phyloP scores from a whole-genome alignment of 305 asterid genomes.

The Coffea humblotiana region DNA sequence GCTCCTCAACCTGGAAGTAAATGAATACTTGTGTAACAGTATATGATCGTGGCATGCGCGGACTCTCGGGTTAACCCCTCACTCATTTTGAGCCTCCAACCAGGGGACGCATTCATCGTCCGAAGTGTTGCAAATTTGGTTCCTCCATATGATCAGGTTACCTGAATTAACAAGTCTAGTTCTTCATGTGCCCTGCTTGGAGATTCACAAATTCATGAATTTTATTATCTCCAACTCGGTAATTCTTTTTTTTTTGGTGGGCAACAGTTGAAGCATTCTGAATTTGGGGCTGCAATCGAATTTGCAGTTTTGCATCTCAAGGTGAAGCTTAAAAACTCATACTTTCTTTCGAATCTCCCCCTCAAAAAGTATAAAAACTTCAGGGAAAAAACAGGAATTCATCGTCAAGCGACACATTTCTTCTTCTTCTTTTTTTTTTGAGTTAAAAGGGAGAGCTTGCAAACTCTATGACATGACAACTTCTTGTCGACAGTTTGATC shows the following conservation, averaged over 20 bases:
- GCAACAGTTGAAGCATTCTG: conserved; percentile 62
- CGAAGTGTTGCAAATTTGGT: conserved; percentile 93
- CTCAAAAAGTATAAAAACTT: not conserved
- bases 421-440: too few species aligned
- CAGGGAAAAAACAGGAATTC: not conserved
- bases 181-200: not conserved
- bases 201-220: not conserved
- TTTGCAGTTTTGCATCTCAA: conserved; percentile 84
- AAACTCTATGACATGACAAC: too few species aligned
- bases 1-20: too few species aligned
- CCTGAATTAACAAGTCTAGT: not conserved
- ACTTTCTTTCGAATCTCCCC: not conserved
- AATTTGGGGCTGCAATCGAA: conserved; percentile 88
- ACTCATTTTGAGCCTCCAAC: conserved; percentile 70
- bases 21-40: conserved; percentile 36
- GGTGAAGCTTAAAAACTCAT: conserved; percentile 32
- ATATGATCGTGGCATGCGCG: conserved; percentile 87
- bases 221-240: not conserved
- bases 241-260: not conserved
- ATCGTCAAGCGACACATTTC: not conserved
- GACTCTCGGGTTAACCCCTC: conserved; percentile 98
- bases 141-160: conserved; percentile 82
- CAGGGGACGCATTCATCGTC: conserved; percentile 91
- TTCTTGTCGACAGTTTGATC: too few species aligned
- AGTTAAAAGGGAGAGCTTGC: too few species aligned